These are phyloP conservation scores for Rhypophila decipiens DNA, from an alignment of 495 filamentous ascomycete species.

Conservation along the genomic window DNA sequence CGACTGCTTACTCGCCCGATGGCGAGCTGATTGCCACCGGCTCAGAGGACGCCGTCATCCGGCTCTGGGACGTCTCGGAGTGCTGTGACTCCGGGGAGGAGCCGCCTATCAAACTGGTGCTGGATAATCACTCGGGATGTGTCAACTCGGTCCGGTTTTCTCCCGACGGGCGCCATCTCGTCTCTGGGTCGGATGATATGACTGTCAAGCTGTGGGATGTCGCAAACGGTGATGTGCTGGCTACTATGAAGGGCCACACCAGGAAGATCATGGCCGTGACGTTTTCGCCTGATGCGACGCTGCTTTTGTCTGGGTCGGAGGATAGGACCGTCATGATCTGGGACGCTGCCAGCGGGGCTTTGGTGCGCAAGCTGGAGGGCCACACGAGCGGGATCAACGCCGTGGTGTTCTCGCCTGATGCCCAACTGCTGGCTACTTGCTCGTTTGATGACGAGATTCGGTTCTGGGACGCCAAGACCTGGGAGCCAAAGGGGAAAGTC, in stretches of 20 bases:
- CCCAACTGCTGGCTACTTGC: conserved; percentile 20
- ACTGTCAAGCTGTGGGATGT: conserved; percentile 1
- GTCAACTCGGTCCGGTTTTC: conserved; percentile 30
- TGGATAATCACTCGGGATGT: conserved; percentile 3
- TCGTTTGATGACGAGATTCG: conserved; percentile 23
- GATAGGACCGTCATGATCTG: conserved; percentile 31
- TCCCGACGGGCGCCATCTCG: conserved; percentile 19
- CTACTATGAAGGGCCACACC: background rate
- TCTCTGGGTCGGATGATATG: conserved; percentile 1
- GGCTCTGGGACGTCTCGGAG: conserved; percentile 27
- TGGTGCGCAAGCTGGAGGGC: conserved; percentile 7
- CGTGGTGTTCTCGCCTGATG: conserved; percentile 11
- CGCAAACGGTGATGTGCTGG: background rate
- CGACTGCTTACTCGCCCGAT: conserved; percentile 8
- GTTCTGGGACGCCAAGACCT: conserved; percentile 25
- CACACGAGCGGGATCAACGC: background rate
- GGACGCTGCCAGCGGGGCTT: conserved; percentile 18
- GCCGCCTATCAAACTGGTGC: background rate
- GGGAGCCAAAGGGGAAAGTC: background rate
- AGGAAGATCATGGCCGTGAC: background rate
- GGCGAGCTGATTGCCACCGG: conserved; percentile 22
- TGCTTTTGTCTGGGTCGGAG: conserved; percentile 23
- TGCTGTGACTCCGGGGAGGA: background rate
- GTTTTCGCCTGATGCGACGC: background rate
- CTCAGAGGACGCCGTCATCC: conserved; percentile 23